Evolutionary conservation across 208 protist species (phyloP).

Genomic region (Trypanosoma cruzi): DNA sequence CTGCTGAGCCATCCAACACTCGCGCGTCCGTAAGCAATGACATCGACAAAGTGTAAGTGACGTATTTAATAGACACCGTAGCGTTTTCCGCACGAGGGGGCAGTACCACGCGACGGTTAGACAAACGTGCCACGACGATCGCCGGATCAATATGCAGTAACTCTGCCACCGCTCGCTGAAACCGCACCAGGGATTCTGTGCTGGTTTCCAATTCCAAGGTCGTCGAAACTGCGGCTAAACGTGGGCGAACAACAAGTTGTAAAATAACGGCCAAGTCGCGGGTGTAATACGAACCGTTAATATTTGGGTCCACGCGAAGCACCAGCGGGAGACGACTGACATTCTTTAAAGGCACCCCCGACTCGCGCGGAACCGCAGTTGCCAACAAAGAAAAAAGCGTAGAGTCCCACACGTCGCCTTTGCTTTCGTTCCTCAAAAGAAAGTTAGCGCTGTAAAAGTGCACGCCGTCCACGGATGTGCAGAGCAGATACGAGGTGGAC

Average conservation of each 20-base stretch:
- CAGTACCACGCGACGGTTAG: neutral
- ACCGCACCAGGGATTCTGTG: slow-evolving; percentile 25
- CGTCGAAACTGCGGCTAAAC: neutral
- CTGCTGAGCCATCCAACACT: neutral
- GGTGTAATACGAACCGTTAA: slow-evolving; percentile 17
- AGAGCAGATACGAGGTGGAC: slow-evolving; percentile 42
- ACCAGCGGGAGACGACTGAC: slow-evolving; percentile 26
- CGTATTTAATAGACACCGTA: neutral
- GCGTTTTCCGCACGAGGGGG: neutral
- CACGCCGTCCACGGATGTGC: slow-evolving; percentile 56
- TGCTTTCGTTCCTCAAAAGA: neutral
- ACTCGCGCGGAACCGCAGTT: slow-evolving; percentile 7
- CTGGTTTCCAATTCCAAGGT: slow-evolving; percentile 20
- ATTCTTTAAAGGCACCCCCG: slow-evolving; percentile 5
- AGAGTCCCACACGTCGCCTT: neutral
- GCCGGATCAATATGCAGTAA: slow-evolving; percentile 23
- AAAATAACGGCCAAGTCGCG: slow-evolving; percentile 23
- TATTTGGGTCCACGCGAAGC: slow-evolving; percentile 22
- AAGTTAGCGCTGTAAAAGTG: slow-evolving; percentile 69
- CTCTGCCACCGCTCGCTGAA: slow-evolving; percentile 33
- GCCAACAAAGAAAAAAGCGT: neutral
- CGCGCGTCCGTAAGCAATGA: slow-evolving; percentile 32
- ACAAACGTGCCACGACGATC: slow-evolving; percentile 27
- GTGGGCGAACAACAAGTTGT: slow-evolving; percentile 23
- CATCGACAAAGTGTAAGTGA: slow-evolving; percentile 47